Percentiles rank a stretch among this genome's conserved stretches.
Conservation (phyloP, 129 eudicot genomes). For the Centaurea solstitialis region DNA sequence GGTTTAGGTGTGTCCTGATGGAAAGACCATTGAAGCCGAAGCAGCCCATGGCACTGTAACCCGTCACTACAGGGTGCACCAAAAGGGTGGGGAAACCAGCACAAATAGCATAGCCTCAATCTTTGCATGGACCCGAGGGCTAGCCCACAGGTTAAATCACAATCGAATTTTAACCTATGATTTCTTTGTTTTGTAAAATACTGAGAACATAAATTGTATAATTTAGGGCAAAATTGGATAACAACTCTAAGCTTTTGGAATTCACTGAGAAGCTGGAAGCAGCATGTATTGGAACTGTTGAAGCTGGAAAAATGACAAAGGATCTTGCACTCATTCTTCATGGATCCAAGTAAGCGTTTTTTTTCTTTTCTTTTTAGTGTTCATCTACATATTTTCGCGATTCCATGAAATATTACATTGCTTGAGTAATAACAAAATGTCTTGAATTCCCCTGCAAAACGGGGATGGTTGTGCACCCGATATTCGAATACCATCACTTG, state of each 20-base stretch:
- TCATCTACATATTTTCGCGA: not conserved
- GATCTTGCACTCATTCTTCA: constrained; percentile 91
- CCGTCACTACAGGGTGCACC: constrained; percentile 90
- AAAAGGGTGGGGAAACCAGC: constrained; percentile 96
- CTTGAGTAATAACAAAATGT: not conserved
- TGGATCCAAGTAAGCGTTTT: constrained; percentile 59
- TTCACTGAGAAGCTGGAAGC: constrained; percentile 86
- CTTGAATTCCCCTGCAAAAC: not conserved
- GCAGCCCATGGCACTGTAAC: constrained; percentile 97
- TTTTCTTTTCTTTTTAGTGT: not conserved
- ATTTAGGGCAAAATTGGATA: constrained; percentile 82
- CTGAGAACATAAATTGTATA: not conserved
- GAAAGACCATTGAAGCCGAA: constrained; percentile 93
- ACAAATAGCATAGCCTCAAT: constrained; percentile 94
- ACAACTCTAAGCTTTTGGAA: constrained; percentile 62
- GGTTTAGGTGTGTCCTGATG: constrained; percentile 89
- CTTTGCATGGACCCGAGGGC: constrained; percentile 95
- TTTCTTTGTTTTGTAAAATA: not conserved
- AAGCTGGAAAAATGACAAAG: constrained; percentile 91
- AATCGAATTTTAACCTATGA: not conserved
- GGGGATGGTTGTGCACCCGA: not conserved
- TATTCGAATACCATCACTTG: not conserved
- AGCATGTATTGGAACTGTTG: constrained; percentile 76
- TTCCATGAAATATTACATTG: not conserved
- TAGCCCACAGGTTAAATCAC: constrained; percentile 70